Evolutionary conservation across 768 basidiomycete genomes (phyloP).

Genomic region (Cyclocybe cylindracea): DNA sequence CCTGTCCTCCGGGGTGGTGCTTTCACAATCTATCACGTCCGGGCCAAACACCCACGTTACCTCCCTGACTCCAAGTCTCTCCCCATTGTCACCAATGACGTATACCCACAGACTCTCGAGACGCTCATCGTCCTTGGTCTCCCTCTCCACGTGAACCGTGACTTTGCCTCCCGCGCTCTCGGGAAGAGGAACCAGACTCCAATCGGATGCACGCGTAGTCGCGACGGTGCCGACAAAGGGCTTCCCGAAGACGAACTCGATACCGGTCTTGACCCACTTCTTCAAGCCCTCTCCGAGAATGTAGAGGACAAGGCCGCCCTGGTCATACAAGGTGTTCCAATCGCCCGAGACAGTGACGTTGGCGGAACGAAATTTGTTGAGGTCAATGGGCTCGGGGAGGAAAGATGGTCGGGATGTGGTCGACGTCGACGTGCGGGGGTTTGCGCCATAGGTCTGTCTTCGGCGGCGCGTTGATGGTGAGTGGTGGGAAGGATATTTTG

Average conservation of each 20-base stretch:
- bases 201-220: constrained; percentile 30
- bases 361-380: constrained; percentile 30
- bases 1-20: constrained; percentile 6
- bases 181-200: constrained; percentile 29
- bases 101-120: constrained; percentile 33
- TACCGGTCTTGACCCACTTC: constrained; percentile 33
- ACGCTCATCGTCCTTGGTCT: constrained; percentile 26
- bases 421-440: constrained; percentile 29
- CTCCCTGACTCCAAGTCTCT: constrained; percentile 30
- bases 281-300: constrained; percentile 32
- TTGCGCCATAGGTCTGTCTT: constrained; percentile 35
- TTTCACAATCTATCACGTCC: constrained; percentile 17
- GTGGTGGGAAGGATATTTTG: constrained; percentile 20
- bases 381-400: constrained; percentile 25
- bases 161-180: constrained; percentile 23
- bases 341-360: constrained; percentile 29
- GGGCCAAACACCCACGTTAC: constrained; percentile 34
- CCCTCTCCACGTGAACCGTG: constrained; percentile 29
- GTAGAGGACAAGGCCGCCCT: constrained; percentile 31
- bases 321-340: constrained; percentile 31
- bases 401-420: constrained; percentile 30
- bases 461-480: constrained; percentile 25
- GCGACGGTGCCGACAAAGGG: constrained; percentile 30
- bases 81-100: constrained; percentile 28
- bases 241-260: constrained; percentile 30